These are phyloP conservation scores for Streptanthus diversifolius DNA, from an alignment of 345 rosid genomes.

Conservation along the genomic window DNA sequence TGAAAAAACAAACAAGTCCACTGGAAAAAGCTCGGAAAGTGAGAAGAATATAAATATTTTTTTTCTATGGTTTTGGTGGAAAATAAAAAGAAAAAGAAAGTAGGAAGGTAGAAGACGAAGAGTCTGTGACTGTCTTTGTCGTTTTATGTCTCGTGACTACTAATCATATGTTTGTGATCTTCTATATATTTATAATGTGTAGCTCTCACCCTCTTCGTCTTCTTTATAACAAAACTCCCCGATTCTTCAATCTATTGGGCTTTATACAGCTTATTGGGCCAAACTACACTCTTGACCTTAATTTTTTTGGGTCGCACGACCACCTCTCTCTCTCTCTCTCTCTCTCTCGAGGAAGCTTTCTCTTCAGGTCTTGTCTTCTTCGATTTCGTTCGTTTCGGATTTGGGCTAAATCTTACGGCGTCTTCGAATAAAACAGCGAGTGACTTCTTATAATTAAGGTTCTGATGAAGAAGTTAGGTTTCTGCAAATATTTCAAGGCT, in stretches of 20 bases:
- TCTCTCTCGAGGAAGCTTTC: too few species aligned
- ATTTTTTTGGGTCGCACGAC: too few species aligned
- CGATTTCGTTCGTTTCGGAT: too few species aligned
- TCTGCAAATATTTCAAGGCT: too few species aligned
- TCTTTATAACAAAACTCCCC: not conserved
- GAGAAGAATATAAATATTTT: slow-evolving; percentile 32
- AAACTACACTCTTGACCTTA: not conserved
- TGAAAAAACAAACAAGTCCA: not conserved
- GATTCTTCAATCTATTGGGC: not conserved
- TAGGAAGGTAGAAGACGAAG: slow-evolving; percentile 12
- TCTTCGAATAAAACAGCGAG: too few species aligned
- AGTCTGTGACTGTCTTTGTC: slow-evolving; percentile 26
- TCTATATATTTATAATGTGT: too few species aligned
- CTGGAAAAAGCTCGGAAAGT: slow-evolving; percentile 28
- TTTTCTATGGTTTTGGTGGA: slow-evolving; percentile 15
- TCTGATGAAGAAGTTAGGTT: too few species aligned
- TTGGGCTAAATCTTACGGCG: too few species aligned
- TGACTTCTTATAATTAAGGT: too few species aligned
- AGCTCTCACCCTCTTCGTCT: not conserved
- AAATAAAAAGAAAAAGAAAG: slow-evolving; percentile 29
- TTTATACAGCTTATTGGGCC: not conserved
- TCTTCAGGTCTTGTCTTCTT: too few species aligned
- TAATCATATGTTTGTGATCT: slow-evolving; percentile 16
- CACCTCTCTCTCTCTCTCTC: too few species aligned
- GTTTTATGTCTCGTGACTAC: slow-evolving; percentile 29